Conservation (phyloP, 805 yeast species). For the Candida piceae region DNA sequence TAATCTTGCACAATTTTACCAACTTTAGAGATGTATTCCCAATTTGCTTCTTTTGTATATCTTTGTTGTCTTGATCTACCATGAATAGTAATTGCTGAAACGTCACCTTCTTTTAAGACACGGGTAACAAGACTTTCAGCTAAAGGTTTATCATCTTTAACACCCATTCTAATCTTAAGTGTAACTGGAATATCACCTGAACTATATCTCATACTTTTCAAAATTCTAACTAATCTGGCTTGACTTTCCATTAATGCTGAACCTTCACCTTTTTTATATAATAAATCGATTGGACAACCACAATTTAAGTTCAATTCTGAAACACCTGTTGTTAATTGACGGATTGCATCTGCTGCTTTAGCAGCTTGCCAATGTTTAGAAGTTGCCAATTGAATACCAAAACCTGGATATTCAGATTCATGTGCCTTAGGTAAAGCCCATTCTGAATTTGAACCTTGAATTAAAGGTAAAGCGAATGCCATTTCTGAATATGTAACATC, state of each 20-base stretch:
- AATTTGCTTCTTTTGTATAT: conserved; percentile 85
- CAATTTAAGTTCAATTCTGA: conserved; percentile 87
- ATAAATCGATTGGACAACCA: conserved; percentile 95
- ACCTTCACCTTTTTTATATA: conserved; percentile 95
- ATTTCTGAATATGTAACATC: conserved; percentile 93
- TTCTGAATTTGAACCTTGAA: conserved; percentile 89
- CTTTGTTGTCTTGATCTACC: conserved; percentile 97
- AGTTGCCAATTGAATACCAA: conserved; percentile 91
- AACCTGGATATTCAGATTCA: conserved; percentile 72
- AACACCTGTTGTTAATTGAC: conserved; percentile 51
- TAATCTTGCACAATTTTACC: conserved; percentile 62
- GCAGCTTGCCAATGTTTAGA: conserved; percentile 91
- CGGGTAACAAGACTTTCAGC: conserved; percentile 75
- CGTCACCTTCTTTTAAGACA: conserved; percentile 71
- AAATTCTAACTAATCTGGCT: conserved; percentile 67
- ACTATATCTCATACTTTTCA: conserved; percentile 83
- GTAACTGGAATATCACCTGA: conserved; percentile 91
- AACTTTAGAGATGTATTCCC: conserved; percentile 80
- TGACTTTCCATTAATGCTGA: conserved; percentile 90
- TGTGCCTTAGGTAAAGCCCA: conserved; percentile 98
- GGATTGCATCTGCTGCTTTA: conserved; percentile 81
- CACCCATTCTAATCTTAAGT: conserved; percentile 88
- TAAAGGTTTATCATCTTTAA: conserved; percentile 77
- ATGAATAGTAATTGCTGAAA: conserved; percentile 87
- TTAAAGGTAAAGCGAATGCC: conserved; percentile 82